Base-by-base conservation (phyloP, 148 eudicot genomes). In the Camellia lanceoleosa region DNA sequence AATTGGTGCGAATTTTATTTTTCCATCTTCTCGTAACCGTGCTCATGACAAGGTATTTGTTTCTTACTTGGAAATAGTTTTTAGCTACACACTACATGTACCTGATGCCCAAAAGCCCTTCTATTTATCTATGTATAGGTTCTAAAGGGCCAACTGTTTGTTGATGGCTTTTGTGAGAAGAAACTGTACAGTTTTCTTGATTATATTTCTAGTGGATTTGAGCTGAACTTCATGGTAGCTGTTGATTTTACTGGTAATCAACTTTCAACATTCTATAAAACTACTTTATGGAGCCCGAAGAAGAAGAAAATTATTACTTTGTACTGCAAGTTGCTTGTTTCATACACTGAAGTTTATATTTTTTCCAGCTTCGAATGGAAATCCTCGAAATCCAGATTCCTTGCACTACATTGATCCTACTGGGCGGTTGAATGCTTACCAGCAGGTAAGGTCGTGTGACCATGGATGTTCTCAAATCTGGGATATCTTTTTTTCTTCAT, bases 141-240 rank as follows among this genome's bases (percentile, higher is more conserved):
- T 83, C 86, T 90, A 59, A 92, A 93, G 83, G 90, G 99, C 56
- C 89, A 90, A 82, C 85, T 96, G 56, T 88, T 88, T 92, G 99
- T 93, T 55, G 98, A 93, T 52, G 69, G 82, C 20, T 91, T 77
- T 75, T 78, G 49, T 66, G 98, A 91, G 81, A 93, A 89, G 88
- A 86, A 92, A 81, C 74, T 85, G 41, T 82, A 88, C 80, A 96
- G 95, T 88, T 93, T 96, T 81, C 82, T 96, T 79, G 99, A 96
- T 83, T 96, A 96, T 83, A 87, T 96, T 70, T 93, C 99, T 74
- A 90, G 92, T 82, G 99, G 99, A 71, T 93, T 90, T 80, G 95
- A 96, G 83, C 94, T 89, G 9, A 89, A 83, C 79, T 89, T 89
- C 75, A 87, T 89, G 91, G 99, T 82, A 19, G 99, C 98, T 76